A percentile compares a stretch with the other conserved stretches of the same genome.
Conservation (phyloP, 331 rosid genomes). For the Malus hybrid region DNA sequence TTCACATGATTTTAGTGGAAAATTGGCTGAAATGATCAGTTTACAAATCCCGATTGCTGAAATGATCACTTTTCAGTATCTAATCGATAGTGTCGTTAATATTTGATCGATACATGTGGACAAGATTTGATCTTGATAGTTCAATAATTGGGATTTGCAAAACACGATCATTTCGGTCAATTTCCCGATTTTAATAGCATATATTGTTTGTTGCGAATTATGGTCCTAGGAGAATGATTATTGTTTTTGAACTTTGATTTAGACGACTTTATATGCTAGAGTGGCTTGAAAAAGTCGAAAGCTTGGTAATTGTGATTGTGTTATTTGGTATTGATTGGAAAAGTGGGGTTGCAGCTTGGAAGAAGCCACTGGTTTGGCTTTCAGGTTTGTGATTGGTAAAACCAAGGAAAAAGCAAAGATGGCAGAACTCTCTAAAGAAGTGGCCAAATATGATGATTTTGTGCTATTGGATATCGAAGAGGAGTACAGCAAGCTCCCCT, state of each 20-base stretch:
- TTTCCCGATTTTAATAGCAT: neutral
- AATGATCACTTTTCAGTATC: too few species aligned
- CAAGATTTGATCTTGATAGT: too few species aligned
- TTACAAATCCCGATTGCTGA: too few species aligned
- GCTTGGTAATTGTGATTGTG: neutral
- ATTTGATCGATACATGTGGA: too few species aligned
- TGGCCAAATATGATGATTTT: constrained; percentile 71
- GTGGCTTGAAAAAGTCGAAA: neutral
- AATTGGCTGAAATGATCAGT: too few species aligned
- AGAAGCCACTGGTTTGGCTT: constrained; percentile 89
- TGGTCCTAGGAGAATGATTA: neutral
- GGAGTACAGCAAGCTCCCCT: constrained; percentile 98
- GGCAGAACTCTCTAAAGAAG: constrained; percentile 58
- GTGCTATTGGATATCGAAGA: constrained; percentile 84
- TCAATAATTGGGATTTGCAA: too few species aligned
- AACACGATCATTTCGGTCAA: too few species aligned
- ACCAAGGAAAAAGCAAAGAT: constrained; percentile 59
- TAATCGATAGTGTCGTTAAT: too few species aligned
- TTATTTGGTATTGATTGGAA: constrained; percentile 13
- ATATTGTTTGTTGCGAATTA: neutral
- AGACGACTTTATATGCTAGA: neutral
- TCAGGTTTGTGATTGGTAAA: constrained; percentile 83
- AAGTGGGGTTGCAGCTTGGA: constrained; percentile 62
- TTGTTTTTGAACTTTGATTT: neutral
- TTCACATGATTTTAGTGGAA: neutral